Conservation (phyloP, 192 early-diverging fungal genomes). For the Phlyctochytrium bullatum region DNA sequence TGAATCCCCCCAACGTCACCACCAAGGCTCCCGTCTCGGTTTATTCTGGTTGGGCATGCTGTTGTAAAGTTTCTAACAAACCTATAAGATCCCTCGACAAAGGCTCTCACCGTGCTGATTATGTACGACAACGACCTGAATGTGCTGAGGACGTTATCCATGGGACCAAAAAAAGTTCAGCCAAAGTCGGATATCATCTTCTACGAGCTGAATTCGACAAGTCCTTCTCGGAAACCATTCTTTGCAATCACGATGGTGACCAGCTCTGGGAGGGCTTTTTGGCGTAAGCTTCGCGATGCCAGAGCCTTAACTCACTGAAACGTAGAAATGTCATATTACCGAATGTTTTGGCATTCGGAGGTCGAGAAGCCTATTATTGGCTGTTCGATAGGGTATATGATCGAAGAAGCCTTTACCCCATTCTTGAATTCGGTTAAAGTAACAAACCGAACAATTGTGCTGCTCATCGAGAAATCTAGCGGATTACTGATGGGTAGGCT, state of each 20-base stretch:
- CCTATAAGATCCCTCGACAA: slow-evolving; percentile 6
- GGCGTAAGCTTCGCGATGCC: not conserved
- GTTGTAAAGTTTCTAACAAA: not conserved
- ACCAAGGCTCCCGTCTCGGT: not conserved
- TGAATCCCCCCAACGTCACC: not conserved
- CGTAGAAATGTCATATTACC: not conserved
- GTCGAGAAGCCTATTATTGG: not conserved
- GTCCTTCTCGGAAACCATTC: not conserved
- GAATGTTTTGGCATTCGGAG: not conserved
- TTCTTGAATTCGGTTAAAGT: not conserved
- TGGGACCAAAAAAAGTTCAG: no score
- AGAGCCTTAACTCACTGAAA: not conserved
- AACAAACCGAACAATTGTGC: not conserved
- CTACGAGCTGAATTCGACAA: not conserved
- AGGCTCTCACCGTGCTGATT: not conserved
- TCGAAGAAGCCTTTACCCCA: not conserved
- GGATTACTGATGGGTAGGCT: not conserved
- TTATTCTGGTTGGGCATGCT: not conserved
- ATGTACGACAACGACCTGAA: not conserved
- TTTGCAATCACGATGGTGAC: not conserved
- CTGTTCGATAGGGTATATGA: not conserved
- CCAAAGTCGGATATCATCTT: not conserved
- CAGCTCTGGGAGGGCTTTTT: not conserved
- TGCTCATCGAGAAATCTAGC: not conserved
- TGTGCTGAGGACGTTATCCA: not conserved